phyloP scores from a whole-genome alignment of 1,284 basidiomycete genomes.

The Microbotryum saponariae region DNA sequence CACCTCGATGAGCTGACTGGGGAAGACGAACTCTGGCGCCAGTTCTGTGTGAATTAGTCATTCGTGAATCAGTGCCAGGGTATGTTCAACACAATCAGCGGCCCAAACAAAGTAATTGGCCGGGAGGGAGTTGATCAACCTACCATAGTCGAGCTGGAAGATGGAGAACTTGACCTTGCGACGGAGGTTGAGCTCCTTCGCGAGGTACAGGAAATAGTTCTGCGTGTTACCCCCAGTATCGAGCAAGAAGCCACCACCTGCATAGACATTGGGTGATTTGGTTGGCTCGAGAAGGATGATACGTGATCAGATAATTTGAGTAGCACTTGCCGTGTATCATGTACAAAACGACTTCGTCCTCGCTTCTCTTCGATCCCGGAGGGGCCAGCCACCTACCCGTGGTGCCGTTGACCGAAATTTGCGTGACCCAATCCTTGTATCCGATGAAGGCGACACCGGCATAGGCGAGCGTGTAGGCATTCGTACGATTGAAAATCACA shows the following conservation, averaged over 20 bases:
- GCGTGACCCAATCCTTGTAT: constrained; percentile 9
- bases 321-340: constrained; percentile 12
- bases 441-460: background rate
- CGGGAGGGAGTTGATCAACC: background rate
- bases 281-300: background rate
- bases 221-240: constrained; percentile 15
- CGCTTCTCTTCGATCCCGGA: constrained; percentile 11
- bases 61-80: background rate
- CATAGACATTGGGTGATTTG: background rate
- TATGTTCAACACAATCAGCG: no score
- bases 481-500: constrained; percentile 13
- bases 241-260: background rate
- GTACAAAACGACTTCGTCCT: constrained; percentile 16
- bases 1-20: constrained; percentile 56
- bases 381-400: constrained; percentile 14
- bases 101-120: no score
- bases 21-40: constrained; percentile 38
- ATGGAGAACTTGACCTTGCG: constrained; percentile 14
- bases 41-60: constrained; percentile 2
- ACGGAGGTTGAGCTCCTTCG: constrained; percentile 15
- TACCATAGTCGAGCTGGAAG: constrained; percentile 22
- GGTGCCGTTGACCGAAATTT: constrained; percentile 10
- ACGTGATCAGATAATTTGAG: no score
- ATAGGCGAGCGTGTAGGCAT: constrained; percentile 6
- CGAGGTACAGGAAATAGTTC: constrained; percentile 6